phyloP scores from a whole-genome alignment of 257 asterid genomes.

The Solanum ossicruentum region DNA sequence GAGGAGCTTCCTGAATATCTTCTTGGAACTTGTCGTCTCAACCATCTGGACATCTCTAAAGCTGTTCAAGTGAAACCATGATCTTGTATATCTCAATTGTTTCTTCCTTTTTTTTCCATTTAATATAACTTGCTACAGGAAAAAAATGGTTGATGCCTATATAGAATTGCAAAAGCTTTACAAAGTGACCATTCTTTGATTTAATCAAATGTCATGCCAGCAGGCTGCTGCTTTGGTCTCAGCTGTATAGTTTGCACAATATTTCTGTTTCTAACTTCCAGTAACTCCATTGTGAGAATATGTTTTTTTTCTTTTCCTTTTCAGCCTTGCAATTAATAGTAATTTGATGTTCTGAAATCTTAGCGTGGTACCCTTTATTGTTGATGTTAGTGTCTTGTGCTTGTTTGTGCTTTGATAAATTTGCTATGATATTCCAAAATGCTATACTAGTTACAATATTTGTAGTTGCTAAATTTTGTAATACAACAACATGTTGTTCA shows the following conservation, averaged over 20 bases:
- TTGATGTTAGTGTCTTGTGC: too few relatives aligned
- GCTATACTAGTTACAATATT: too few relatives aligned
- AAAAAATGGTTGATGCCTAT: not conserved
- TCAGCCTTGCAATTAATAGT: not conserved
- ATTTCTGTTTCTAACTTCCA: not conserved
- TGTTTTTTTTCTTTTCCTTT: not conserved
- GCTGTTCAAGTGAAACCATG: conserved; percentile 28
- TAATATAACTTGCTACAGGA: not conserved
- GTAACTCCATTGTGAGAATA: not conserved
- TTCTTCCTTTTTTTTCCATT: not conserved
- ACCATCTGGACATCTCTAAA: conserved; percentile 66
- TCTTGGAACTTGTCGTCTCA: conserved; percentile 78
- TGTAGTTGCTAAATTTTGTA: too few relatives aligned
- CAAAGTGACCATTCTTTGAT: not conserved
- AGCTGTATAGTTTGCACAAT: not conserved
- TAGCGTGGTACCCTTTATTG: not conserved
- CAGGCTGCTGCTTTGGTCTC: not conserved
- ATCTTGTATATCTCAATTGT: not conserved
- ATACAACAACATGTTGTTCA: too few relatives aligned
- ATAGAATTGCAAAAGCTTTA: not conserved
- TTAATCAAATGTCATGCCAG: not conserved
- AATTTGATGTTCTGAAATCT: not conserved
- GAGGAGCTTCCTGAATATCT: conserved; percentile 85
- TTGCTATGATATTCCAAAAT: too few relatives aligned
- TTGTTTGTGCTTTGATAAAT: too few relatives aligned